Conservation (phyloP, 306 rosid species). For the Gastrolobium villosum region DNA sequence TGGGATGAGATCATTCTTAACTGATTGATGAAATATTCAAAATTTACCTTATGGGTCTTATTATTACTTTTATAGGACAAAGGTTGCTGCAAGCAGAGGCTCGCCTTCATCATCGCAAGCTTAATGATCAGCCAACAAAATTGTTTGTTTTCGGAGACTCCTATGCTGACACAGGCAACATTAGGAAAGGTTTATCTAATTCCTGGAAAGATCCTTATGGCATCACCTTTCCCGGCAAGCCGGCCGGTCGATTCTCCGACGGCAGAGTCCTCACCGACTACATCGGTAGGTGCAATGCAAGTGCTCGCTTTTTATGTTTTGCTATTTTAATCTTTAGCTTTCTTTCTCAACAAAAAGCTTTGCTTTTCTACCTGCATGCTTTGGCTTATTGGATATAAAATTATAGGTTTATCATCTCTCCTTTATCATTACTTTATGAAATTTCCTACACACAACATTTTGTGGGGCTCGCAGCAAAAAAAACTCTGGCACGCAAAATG, state of each 20-base stretch:
- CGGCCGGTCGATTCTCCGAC: constrained; percentile 64
- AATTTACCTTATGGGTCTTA: neutral
- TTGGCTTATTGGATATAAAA: neutral
- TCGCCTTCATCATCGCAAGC: neutral
- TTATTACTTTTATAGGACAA: constrained; percentile 39
- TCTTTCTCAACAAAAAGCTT: constrained; percentile 23
- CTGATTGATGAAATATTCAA: neutral
- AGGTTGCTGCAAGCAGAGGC: constrained; percentile 36
- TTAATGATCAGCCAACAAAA: neutral
- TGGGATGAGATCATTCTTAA: neutral
- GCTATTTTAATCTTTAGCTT: constrained; percentile 18
- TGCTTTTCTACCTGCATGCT: constrained; percentile 18
- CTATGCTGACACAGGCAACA: constrained; percentile 64
- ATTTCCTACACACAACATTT: no score
- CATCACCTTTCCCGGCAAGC: constrained; percentile 61
- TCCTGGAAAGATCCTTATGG: constrained; percentile 65
- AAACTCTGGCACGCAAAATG: no score
- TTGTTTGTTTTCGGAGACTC: constrained; percentile 65
- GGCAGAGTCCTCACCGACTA: constrained; percentile 63
- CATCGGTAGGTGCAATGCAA: constrained; percentile 47
- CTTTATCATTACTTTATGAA: no score
- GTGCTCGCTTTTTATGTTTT: neutral
- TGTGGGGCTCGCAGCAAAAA: no score
- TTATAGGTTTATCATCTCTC: no score
- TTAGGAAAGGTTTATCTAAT: constrained; percentile 25